Percentiles rank a stretch among this genome's conserved stretches.
Conservation (phyloP, 1,139 yeast species). For the Fermentozyma sake region DNA sequence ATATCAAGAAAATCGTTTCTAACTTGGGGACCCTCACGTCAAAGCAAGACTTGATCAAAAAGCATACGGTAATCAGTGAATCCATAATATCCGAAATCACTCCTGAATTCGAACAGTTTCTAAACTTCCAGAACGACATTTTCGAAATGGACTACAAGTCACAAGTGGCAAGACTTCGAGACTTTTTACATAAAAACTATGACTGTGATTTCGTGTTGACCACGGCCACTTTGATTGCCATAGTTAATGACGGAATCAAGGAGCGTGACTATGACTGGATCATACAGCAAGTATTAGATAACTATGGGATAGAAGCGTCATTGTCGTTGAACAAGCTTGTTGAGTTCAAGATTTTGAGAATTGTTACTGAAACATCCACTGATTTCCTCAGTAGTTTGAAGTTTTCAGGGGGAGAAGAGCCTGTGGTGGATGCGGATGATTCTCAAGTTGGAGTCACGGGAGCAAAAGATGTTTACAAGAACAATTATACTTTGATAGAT, state of each 20-base stretch:
- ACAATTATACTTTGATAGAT: constrained; percentile 36
- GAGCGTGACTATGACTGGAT: constrained; percentile 52
- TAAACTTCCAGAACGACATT: constrained; percentile 73
- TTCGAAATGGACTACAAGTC: constrained; percentile 54
- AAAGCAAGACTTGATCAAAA: constrained; percentile 63
- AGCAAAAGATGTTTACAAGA: constrained; percentile 26
- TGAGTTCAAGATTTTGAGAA: constrained; percentile 21
- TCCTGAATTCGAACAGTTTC: constrained; percentile 45
- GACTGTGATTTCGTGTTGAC: constrained; percentile 41
- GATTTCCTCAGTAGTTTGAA: constrained; percentile 31
- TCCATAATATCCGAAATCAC: constrained; percentile 53
- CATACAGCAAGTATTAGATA: constrained; percentile 46
- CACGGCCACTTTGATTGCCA: constrained; percentile 49
- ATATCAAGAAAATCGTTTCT: constrained; percentile 69
- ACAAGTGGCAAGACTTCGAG: constrained; percentile 44
- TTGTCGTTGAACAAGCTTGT: constrained; percentile 25
- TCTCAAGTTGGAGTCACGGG: constrained; percentile 28
- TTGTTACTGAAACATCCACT: constrained; percentile 17
- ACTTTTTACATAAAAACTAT: constrained; percentile 33
- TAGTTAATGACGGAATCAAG: constrained; percentile 61
- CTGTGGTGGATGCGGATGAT: constrained; percentile 11
- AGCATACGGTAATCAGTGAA: constrained; percentile 77
- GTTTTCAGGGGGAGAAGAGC: constrained; percentile 11
- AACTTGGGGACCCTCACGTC: constrained; percentile 64
- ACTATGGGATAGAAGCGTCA: constrained; percentile 53